Conservation (phyloP, 345 rosid genomes). For the Heritiera fomes region DNA sequence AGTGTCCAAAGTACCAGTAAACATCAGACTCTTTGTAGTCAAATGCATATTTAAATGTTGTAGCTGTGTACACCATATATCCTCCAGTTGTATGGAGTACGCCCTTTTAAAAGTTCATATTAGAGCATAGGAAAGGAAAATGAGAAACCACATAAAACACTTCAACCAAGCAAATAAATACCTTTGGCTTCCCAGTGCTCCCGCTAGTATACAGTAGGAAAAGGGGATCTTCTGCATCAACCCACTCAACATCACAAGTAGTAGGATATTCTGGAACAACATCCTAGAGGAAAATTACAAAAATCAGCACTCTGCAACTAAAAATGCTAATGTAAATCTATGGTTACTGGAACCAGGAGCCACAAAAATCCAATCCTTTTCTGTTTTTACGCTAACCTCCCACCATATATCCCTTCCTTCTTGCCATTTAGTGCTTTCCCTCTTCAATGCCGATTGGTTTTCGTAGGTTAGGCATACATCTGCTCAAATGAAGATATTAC, state of each 20-base stretch:
- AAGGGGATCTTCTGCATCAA: conserved; percentile 98
- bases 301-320: conserved; percentile 21
- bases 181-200: conserved; percentile 99
- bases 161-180: conserved; percentile 25
- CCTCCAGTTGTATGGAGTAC: conserved; percentile 99
- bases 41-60: conserved; percentile 96
- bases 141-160: conserved; percentile 2
- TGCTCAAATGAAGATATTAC: conserved; percentile 33
- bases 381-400: conserved; percentile 58
- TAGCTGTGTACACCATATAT: conserved; percentile 93
- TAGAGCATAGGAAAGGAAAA: conserved; percentile 22
- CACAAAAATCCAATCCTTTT: conserved; percentile 1
- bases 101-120: conserved; percentile 55
- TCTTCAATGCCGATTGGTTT: conserved; percentile 63
- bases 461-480: conserved; percentile 80
- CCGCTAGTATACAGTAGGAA: conserved; percentile 97
- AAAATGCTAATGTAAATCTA: background rate
- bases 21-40: conserved; percentile 89
- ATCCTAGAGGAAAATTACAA: conserved; percentile 50
- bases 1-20: conserved; percentile 66
- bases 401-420: conserved; percentile 93
- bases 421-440: conserved; percentile 82
- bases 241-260: conserved; percentile 90
- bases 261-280: conserved; percentile 76
- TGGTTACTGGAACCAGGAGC: background rate